Evolutionary conservation across 495 filamentous ascomycete genomes (phyloP).

Genomic region (Aspergillus nidulans): DNA sequence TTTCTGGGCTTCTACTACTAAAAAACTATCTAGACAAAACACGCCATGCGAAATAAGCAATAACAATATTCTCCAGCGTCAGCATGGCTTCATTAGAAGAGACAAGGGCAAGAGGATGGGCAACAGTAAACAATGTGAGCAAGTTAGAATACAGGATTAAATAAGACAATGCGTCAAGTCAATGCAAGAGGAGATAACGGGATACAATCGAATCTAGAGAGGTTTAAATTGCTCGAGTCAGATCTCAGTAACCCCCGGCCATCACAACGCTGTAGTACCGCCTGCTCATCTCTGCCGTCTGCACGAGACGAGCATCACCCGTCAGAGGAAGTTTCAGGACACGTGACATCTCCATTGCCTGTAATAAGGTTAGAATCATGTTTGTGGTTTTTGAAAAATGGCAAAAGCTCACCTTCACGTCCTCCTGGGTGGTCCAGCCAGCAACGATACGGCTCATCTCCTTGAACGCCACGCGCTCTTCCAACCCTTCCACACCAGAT

Average conservation of each 20-base stretch:
- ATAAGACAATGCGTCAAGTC: not conserved
- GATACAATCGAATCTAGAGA: slow-evolving; percentile 1
- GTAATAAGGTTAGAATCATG: slow-evolving; percentile 11
- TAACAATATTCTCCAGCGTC: slow-evolving; percentile 7
- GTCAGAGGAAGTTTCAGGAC: slow-evolving; percentile 66
- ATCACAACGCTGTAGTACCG: slow-evolving; percentile 59
- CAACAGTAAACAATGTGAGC: not conserved
- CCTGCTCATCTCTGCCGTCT: slow-evolving; percentile 64
- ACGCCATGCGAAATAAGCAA: not conserved
- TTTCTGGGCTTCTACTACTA: too few relatives aligned
- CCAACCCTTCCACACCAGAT: slow-evolving; percentile 58
- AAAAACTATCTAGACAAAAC: not conserved
- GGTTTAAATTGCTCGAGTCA: slow-evolving; percentile 6
- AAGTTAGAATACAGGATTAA: slow-evolving; percentile 2
- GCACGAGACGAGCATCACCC: slow-evolving; percentile 62
- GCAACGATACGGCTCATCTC: slow-evolving; percentile 61
- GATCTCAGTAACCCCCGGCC: slow-evolving; percentile 39
- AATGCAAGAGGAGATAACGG: not conserved
- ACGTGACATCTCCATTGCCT: slow-evolving; percentile 40
- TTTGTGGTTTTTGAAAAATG: not conserved
- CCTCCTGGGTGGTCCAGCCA: slow-evolving; percentile 55
- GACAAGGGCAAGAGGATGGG: not conserved
- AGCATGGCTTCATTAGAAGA: slow-evolving; percentile 8
- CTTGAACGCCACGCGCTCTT: slow-evolving; percentile 72
- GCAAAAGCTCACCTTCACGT: slow-evolving; percentile 50